Base-by-base conservation (phyloP, 2,329 filamentous ascomycete genomes). In the Aspergillus sojae region DNA sequence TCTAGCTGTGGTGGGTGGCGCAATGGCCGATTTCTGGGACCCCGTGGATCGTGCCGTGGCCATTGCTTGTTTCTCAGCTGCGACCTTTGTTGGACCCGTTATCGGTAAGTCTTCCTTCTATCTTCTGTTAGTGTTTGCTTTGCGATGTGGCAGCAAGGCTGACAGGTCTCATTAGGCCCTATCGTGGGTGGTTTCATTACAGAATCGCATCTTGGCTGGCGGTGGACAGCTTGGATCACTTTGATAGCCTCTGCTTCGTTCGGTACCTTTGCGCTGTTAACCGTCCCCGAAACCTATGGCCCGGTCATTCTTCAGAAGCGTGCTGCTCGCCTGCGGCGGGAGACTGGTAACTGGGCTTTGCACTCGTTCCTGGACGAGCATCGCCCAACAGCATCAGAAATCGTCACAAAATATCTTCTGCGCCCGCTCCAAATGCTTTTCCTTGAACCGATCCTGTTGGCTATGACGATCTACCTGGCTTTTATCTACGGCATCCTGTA, bases 151-250 rank as follows among this genome's bases (percentile, higher is more conserved):
- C 16, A 21, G 34, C 48, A 43, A 9, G 19, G 36, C 50, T 60
- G 34, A 61, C 58, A 36, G 43, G 28, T 26, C 11, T 39, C 43
- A 14, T 9, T 50, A 70, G 67, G 81, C 0, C 81, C 84, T 3
- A 80, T 86, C 60, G 75, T 83, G 10, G 83, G 83, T 10, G 82
- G 80, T 0, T 86, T 84, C 61, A 79, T 85, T 39, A 81, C 80
- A 0, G 75, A 82, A 46, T 81, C 77, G 7, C 67, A 80, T 65
- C 79, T 86, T 1, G 83, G 84, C 19, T 87, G 85, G 85, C 77
- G 85, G 21, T 87, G 85, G 84, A 87, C 84, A 0, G 80, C 80
- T 11, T 88, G 85, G 77, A 79, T 87, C 28, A 86, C 83, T 0
- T 69, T 83, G 53, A 86, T 88, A 57, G 78, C 84, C 68, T 75